Base-by-base conservation (phyloP, 2,329 filamentous ascomycete genomes). In the Phaeosphaeriaceae sp. region DNA sequence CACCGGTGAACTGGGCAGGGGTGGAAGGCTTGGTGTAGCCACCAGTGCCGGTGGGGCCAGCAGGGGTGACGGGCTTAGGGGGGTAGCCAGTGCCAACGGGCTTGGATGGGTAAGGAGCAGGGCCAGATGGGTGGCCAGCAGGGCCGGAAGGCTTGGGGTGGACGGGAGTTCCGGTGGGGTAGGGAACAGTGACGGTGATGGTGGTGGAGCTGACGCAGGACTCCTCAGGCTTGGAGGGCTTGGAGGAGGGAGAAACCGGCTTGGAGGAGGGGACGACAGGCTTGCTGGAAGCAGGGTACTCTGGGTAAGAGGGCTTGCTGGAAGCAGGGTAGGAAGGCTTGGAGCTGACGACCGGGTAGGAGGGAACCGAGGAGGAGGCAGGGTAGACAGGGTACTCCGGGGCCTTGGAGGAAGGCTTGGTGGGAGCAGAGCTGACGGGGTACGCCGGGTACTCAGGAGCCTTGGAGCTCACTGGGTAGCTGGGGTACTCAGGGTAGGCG, bases 131-230 rank as follows among this genome's bases (percentile, higher is more conserved):
- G 58, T 55, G 66, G 56, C 65, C 58, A 53, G 62, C 68, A 57
- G 65, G 63, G 45, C 54, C 63, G 56, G 63, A 62, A 41, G 67
- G 65, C 59, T 61, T 62, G 36, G 62, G 66, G 62, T 58, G 57
- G 17, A 58, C 76, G 65, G 76, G 78, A 58, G 75, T 66, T 52
- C 72, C 75, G 48, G 78, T 79, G 57, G 74, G 73, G 69, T 71
- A 68, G 24, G 72, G 74, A 61, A 82, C 66, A 46, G 80, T 82
- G 62, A 81, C 71, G 56, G 77, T 74, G 62, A 77, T 71, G 62
- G 81, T 82, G 57, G 72, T 70, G 68, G 77, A 80, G 69, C 78
- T 75, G 48, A 74, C 71, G 60, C 79, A 81, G 50, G 66, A 53
- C 51, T 58, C 58, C 57, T 52, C 57, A 45, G 62, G 58, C 40